Percentiles rank a stretch among this genome's conserved stretches.
Evolutionary conservation across 139 green algal species (phyloP).

Genomic region (Picochlorum costavermella): DNA sequence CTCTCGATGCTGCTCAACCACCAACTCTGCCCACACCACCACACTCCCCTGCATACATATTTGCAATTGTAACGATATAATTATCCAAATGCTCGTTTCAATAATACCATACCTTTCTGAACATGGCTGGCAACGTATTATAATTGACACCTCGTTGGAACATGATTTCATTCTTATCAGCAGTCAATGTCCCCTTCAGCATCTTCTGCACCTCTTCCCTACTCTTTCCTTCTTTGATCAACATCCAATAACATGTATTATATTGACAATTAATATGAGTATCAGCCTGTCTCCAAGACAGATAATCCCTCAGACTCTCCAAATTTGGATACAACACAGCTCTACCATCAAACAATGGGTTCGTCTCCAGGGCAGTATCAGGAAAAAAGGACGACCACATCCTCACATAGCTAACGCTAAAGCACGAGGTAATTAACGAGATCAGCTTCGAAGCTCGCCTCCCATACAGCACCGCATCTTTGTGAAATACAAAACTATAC

Average conservation of each 20-base stretch:
- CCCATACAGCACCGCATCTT: slow-evolving; percentile 53
- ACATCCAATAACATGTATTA: slow-evolving; percentile 91
- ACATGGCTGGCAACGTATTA: slow-evolving; percentile 67
- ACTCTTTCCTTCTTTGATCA: slow-evolving; percentile 60
- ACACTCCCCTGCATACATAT: slow-evolving; percentile 54
- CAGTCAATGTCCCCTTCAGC: slow-evolving; percentile 67
- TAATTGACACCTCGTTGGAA: slow-evolving; percentile 86
- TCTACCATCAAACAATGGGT: slow-evolving; percentile 82
- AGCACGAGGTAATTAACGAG: slow-evolving; percentile 73
- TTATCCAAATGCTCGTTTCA: slow-evolving; percentile 56
- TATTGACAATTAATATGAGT: slow-evolving; percentile 97
- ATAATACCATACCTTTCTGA: slow-evolving; percentile 57
- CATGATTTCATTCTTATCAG: slow-evolving; percentile 88
- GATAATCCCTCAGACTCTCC: slow-evolving; percentile 71
- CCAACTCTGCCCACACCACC: slow-evolving; percentile 28
- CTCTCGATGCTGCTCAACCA: slow-evolving; percentile 33
- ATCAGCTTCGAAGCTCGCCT: slow-evolving; percentile 74
- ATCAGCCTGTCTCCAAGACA: slow-evolving; percentile 88
- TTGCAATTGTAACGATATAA: slow-evolving; percentile 81
- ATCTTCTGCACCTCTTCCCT: slow-evolving; percentile 47
- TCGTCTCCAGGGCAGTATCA: slow-evolving; percentile 39
- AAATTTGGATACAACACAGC: slow-evolving; percentile 77
- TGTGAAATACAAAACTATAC: slow-evolving; percentile 77
- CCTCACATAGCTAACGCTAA: slow-evolving; percentile 75
- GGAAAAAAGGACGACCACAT: slow-evolving; percentile 54